Base-by-base conservation (phyloP, 2,329 filamentous ascomycete genomes). In the Aspergillus sp. region DNA sequence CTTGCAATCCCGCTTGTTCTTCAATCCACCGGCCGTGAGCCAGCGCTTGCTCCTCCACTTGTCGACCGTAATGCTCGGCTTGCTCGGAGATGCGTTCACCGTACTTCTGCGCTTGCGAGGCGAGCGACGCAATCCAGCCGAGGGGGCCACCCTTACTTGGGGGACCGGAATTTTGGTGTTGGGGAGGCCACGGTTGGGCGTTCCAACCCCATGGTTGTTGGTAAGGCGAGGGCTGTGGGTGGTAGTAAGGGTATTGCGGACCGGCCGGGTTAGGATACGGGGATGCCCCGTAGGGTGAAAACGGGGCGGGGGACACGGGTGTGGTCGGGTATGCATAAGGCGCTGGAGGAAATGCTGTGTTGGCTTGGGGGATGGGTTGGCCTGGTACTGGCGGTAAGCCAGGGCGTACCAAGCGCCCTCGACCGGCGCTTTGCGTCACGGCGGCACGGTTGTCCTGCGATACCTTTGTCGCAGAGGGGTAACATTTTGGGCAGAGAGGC, bases 401-500 rank as follows among this genome's bases (percentile, higher is more conserved):
- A 8, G 55, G 40, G 13, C 33, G 50, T 17, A 48, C 47, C 3
- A 45, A 46, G 16, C 48, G 50, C 20, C 38, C 47, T 35, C 54
- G 49, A 43, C 49, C 53, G 17, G 55, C 45, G 20, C 56, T 54
- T 14, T 52, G 42, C 38, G 53, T 33, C 40, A 55, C 33, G 13
- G 47, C 36, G 22, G 47, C 22, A 42, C 58, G 55, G 33, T 58
- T 56, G 30, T 58, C 53, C 19, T 64, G 63, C 14, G 64, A 61
- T 11, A 62, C 60, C 49, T 61, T 63, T 6, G 71, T 73, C 32
- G 71, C 66, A 45, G 71, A 69, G 5, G 72, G 71, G 51, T 73
- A 73, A 35, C 72, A 73, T 47, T 59, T 60, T 22, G 72, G 71
- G 49, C 73, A 75, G 6, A 74, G 63, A 32, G 72, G 67, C 10